Conservation (phyloP, 441 rosid species). For the Gossypium davidsonii region DNA sequence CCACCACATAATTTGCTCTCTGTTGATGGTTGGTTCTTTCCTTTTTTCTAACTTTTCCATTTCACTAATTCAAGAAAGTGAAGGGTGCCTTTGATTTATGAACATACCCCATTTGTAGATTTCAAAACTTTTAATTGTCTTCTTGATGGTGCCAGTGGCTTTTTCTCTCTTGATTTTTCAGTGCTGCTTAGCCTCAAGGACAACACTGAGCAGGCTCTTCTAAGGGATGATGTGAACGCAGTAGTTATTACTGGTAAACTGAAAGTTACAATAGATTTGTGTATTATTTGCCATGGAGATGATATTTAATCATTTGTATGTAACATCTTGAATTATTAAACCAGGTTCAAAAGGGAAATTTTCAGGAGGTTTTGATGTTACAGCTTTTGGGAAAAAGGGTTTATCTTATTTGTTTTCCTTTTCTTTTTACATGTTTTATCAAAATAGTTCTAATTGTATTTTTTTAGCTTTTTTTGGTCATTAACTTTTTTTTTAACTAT, state of each 20-base stretch:
- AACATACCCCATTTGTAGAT: neutral
- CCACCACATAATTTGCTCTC: slow-evolving; percentile 12
- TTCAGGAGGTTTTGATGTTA: slow-evolving; percentile 16
- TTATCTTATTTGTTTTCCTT: neutral
- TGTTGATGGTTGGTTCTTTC: neutral
- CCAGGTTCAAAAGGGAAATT: slow-evolving; percentile 12
- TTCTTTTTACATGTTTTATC: too few species aligned
- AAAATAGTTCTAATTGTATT: too few species aligned
- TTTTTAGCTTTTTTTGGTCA: neutral
- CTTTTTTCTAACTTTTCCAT: too few species aligned
- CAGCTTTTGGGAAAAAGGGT: slow-evolving; percentile 16
- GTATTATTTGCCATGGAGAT: neutral
- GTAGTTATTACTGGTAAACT: slow-evolving; percentile 11
- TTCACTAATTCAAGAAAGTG: too few species aligned
- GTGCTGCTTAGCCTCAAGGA: slow-evolving; percentile 3
- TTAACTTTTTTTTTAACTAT: too few species aligned
- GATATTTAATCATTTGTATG: neutral
- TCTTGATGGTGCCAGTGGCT: neutral
- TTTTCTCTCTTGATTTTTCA: neutral
- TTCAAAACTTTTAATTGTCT: neutral
- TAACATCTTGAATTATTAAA: neutral
- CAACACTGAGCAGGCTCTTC: slow-evolving; percentile 2
- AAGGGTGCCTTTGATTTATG: neutral
- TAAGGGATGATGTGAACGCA: slow-evolving; percentile 7
- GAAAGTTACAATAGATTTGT: neutral